Base-by-base conservation (phyloP, 2,329 filamentous ascomycete genomes). In the Chrysosporium keratinophilum region DNA sequence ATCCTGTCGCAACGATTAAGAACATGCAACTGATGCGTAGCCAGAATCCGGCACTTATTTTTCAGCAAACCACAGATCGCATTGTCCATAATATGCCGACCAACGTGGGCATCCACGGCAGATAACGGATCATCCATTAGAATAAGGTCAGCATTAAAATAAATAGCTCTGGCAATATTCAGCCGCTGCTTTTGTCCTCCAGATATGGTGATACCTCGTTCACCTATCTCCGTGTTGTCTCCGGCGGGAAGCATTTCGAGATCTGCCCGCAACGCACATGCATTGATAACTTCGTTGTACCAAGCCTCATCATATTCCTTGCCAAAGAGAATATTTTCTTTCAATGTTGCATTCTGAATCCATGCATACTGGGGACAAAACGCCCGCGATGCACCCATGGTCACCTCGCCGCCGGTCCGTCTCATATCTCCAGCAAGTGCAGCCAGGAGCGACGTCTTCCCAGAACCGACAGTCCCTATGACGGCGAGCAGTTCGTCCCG, bases 331-430 rank as follows among this genome's bases (percentile, higher is more conserved):
- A 98, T 95, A 63, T 98, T 98, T 34, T 95, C 82, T 57, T 82
- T 83, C 2, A 97, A 79, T 0, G 85, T 87, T 0, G 88, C 78
- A 64, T 97, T 97, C 65, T 97, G 91, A 47, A 98, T 95, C 93
- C 93, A 98, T 0, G 93, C 88, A 64, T 95, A 95, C 66, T 98
- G 91, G 0, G 91, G 91, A 60, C 93, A 97, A 63, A 95, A 96
- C 0, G 91, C 88, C 57, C 90, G 78, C 2, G 82, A 84, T 0
- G 88, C 88, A 40, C 90, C 87, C 61, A 93, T 78, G 0, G 81
- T 78, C 5, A 94, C 78, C 37, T 84, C 78, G 10, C 89, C 89
- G 2, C 71, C 73, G 0, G 87, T 94, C 67, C 84, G 85, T 43
- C 89, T 82, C 91, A 97, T 97, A 59, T 97, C 91, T 20, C 93